Evolutionary conservation across 1,284 basidiomycete species (phyloP), one percentile per base, ranked within the genome.

Genomic region (Pseudomicrostroma phylloplanum): DNA sequence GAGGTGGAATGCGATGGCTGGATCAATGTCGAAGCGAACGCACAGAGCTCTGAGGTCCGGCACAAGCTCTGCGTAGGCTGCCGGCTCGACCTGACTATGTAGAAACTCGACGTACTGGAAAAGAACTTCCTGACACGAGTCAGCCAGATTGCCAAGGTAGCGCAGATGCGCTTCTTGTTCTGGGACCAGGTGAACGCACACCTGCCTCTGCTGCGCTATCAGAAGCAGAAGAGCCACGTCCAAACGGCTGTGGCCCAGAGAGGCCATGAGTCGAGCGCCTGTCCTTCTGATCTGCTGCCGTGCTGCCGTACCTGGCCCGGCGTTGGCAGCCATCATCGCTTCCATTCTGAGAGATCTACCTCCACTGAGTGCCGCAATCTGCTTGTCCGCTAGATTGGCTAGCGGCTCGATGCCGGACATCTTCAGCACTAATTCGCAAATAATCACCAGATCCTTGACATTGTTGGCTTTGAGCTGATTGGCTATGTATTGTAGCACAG

Each of bases 351-450:
- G 83, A 41, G 87, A 84, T 0, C 89, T 87, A 0, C 96, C 96
- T 59, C 93, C 91, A 1, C 90, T 89, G 84, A 96, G 91, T 1
- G 91, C 90, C 40, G 85, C 80, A 55, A 98, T 86, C 79, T 98
- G 93, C 0, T 87, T 83, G 67, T 96, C 90, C 0, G 91, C 90
- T 53, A 97, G 82, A 77, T 78, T 76, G 55, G 69, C 71, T n/a
- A 77, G 56, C 19, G 74, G 74, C 63, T 96, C 89, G 66, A 96
- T 91, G 4, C 90, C 92, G 3, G 91, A 88, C 91, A 97, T 96
- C 78, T 92, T 91, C 83, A 87, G 89, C 62, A 98, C 90, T 58
- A 99, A 82, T 76, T 96, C 92, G 53, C 90, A 87, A 23, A 99
- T 83, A 41, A 98, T 89, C 40, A 94, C 85, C 54, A 98, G 86